Conservation (phyloP, 805 yeast genomes). For the Cyberlindnera petersonii region DNA sequence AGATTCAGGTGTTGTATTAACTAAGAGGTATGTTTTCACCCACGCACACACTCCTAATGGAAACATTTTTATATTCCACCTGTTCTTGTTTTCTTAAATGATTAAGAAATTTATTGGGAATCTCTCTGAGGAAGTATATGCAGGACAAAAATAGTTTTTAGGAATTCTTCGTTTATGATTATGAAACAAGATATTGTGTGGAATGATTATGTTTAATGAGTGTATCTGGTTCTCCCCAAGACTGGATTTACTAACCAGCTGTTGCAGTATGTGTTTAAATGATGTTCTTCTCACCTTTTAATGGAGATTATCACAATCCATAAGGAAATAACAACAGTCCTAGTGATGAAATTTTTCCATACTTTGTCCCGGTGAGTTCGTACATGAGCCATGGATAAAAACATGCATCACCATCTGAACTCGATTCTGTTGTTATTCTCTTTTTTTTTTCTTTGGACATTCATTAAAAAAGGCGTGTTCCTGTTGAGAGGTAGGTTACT, state of each 20-base stretch:
- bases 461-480: no score
- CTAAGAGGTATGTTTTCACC: slow-evolving; percentile 5
- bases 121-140: slow-evolving; percentile 70
- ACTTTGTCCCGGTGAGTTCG: slow-evolving; percentile 43
- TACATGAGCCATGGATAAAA: slow-evolving; percentile 73
- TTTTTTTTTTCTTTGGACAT: no score
- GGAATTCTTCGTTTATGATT: slow-evolving; percentile 81
- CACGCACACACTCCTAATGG: not conserved
- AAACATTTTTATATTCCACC: no score
- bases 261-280: slow-evolving; percentile 4
- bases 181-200: slow-evolving; percentile 1
- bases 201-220: not conserved
- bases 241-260: slow-evolving; percentile 12
- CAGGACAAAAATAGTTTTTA: slow-evolving; percentile 59
- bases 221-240: slow-evolving; percentile 4
- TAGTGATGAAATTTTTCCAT: slow-evolving; percentile 23
- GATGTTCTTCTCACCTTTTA: no score
- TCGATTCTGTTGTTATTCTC: not conserved
- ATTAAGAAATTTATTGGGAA: slow-evolving; percentile 34
- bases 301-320: no score
- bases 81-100: slow-evolving; percentile 25
- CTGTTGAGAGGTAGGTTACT: no score
- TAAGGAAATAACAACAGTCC: no score
- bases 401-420: slow-evolving; percentile 99
- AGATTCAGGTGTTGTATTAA: not conserved